These are phyloP conservation scores for Globisporangium apiculatum DNA, from an alignment of 352 stramenopile genomes.

Conservation along the genomic window DNA sequence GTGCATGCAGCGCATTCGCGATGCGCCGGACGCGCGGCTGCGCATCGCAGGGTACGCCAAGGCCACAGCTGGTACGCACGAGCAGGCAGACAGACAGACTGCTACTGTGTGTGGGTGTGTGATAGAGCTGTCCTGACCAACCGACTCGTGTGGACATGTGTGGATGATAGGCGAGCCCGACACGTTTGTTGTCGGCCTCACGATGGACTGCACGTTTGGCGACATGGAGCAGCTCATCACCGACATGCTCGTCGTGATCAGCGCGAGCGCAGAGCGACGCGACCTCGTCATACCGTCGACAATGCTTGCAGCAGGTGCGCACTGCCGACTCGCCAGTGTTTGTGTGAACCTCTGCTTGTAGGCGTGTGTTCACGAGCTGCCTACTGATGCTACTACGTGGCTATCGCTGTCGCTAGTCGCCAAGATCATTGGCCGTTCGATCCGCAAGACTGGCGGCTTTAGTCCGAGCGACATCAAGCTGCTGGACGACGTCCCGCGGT, in stretches of 20 bases:
- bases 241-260: constrained; percentile 69
- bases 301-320: constrained; percentile 39
- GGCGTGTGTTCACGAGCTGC: background rate
- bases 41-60: constrained; percentile 24
- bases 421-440: constrained; percentile 62
- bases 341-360: background rate
- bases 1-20: constrained; percentile 34
- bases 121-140: background rate
- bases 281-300: constrained; percentile 50
- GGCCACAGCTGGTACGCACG: background rate
- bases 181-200: constrained; percentile 57
- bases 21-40: constrained; percentile 9
- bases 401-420: constrained; percentile 16
- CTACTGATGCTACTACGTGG: background rate
- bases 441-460: constrained; percentile 56
- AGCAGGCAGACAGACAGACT: too few relatives aligned
- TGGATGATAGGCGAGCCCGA: constrained; percentile 7
- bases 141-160: background rate
- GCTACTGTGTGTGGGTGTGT: constrained; percentile 1
- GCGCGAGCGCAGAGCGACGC: constrained; percentile 60
- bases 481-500: constrained; percentile 30
- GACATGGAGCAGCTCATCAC: constrained; percentile 73
- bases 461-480: constrained; percentile 44
- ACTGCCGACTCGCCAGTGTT: background rate
- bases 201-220: constrained; percentile 55